Evolutionary conservation across 2,329 filamentous ascomycete species (phyloP), one percentile per base, ranked within the genome.

Genomic region (Neurospora sp.): DNA sequence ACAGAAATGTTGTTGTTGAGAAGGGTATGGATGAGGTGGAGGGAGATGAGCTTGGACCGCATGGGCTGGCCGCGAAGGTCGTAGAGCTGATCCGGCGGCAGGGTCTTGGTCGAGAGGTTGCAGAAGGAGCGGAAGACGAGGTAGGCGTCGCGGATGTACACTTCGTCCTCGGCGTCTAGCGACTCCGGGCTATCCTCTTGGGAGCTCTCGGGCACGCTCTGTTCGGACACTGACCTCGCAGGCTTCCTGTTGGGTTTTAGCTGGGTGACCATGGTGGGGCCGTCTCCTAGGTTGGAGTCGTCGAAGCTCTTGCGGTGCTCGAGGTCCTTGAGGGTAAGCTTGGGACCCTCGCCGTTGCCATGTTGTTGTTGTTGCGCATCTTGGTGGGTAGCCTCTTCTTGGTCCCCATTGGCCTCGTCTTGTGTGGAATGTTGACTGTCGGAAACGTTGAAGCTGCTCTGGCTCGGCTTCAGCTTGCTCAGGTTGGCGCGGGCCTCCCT

Each of bases 101-200:
- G 84, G 52, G 93, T 84, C 79, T 99, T 99, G 72, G 95, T 97
- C 71, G 95, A 97, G 66, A 99, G 84, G 80, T 97, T 97, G 85
- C 96, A 99, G 82, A 99, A 96, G 3, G 96, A 97, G 39, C 96
- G 88, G 82, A 99, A 98, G 66, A 99, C 93, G 28, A 99, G 87
- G 80, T 98, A 99, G 10, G 96, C 94, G 81, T 99, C 96, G 75
- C 96, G 92, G 75, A 98, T 93, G 78, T 97, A 98, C 23, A 98
- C 92, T 78, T 99, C 96, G 77, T 99, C 96, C 78, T 97, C 93
- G 37, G 86, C 85, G 69, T 91, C 89, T 23, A 89, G 81, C 23
- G 83, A 82, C 69, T 92, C 89, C 33, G 86, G 78, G 28, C 84
- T 82, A 69, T 91, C 88, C 39, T 87, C 83, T 1, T 80, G 77